Evolutionary conservation across 1,284 basidiomycete species (phyloP).

Genomic region (Chalciporus piperatoides): DNA sequence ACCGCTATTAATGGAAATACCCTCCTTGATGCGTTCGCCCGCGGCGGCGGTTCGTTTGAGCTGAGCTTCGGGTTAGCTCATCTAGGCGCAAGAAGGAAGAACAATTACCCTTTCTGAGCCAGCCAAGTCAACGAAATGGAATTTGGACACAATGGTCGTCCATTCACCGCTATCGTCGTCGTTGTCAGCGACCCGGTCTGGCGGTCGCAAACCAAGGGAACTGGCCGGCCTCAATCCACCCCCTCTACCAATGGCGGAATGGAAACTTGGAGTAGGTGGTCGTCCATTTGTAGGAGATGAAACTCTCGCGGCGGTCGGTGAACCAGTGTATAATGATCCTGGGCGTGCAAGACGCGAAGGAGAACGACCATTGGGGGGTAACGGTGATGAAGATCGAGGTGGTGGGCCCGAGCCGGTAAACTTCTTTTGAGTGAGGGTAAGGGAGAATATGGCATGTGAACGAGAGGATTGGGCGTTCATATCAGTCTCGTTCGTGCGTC

Average conservation of each 20-base stretch:
- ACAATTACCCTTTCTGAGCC: slow-evolving; percentile 85
- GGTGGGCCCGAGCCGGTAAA: slow-evolving; percentile 63
- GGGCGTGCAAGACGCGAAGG: slow-evolving; percentile 76
- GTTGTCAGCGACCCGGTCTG: slow-evolving; percentile 42
- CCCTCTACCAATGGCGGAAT: slow-evolving; percentile 66
- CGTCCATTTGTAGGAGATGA: slow-evolving; percentile 72
- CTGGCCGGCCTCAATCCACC: slow-evolving; percentile 69
- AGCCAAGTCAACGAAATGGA: slow-evolving; percentile 98
- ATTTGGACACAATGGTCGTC: slow-evolving; percentile 91
- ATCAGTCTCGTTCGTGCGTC: slow-evolving; percentile 95
- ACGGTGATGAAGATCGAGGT: slow-evolving; percentile 70
- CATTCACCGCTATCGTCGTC: slow-evolving; percentile 75
- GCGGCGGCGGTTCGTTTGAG: slow-evolving; percentile 90
- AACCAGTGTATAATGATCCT: slow-evolving; percentile 58
- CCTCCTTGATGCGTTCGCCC: slow-evolving; percentile 95
- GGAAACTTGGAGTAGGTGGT: slow-evolving; percentile 73
- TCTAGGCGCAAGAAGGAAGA: slow-evolving; percentile 8
- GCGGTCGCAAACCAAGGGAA: slow-evolving; percentile 55
- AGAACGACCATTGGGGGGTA: slow-evolving; percentile 66
- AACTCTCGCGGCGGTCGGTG: slow-evolving; percentile 46
- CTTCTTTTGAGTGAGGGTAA: slow-evolving; percentile 89
- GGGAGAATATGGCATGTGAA: slow-evolving; percentile 97
- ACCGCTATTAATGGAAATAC: slow-evolving; percentile 96
- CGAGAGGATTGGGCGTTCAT: slow-evolving; percentile 99
- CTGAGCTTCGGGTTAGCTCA: slow-evolving; percentile 37